Conservation (phyloP, 352 stramenopile genomes). For the Phytophthora tubulina region DNA sequence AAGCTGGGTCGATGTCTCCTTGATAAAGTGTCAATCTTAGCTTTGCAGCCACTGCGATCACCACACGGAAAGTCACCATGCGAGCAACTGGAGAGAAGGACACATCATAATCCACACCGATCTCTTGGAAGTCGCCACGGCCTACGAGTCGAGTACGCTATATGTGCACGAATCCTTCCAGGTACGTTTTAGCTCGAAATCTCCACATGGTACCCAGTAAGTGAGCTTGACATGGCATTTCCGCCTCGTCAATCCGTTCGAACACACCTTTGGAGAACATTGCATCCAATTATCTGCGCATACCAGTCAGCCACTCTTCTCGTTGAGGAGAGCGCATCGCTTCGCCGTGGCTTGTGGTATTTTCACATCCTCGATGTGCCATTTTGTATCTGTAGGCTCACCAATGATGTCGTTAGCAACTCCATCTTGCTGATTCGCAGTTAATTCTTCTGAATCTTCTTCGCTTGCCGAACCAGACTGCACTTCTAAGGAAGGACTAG, state of each 20-base stretch:
- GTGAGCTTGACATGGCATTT: background rate
- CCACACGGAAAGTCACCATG: too few relatives aligned
- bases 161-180: too few relatives aligned
- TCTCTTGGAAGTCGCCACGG: too few relatives aligned
- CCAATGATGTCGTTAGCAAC: too few relatives aligned
- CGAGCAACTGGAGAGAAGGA: too few relatives aligned
- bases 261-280: conserved; percentile 23
- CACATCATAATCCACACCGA: too few relatives aligned
- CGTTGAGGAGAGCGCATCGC: conserved; percentile 4
- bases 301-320: background rate
- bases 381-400: background rate
- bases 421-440: background rate
- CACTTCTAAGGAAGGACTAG: background rate
- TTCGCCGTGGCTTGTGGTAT: conserved; percentile 8
- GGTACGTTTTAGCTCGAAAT: too few relatives aligned
- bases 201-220: too few relatives aligned
- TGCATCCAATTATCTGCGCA: background rate
- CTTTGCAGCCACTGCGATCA: too few relatives aligned
- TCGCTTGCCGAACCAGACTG: background rate
- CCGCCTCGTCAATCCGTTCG: background rate
- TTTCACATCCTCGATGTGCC: conserved; percentile 5
- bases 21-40: too few relatives aligned
- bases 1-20: too few relatives aligned
- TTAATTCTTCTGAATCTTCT: background rate
- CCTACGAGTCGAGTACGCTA: too few relatives aligned